Base-by-base conservation (phyloP, 2,329 filamentous ascomycete species). In the Pyrenophora graminea region DNA sequence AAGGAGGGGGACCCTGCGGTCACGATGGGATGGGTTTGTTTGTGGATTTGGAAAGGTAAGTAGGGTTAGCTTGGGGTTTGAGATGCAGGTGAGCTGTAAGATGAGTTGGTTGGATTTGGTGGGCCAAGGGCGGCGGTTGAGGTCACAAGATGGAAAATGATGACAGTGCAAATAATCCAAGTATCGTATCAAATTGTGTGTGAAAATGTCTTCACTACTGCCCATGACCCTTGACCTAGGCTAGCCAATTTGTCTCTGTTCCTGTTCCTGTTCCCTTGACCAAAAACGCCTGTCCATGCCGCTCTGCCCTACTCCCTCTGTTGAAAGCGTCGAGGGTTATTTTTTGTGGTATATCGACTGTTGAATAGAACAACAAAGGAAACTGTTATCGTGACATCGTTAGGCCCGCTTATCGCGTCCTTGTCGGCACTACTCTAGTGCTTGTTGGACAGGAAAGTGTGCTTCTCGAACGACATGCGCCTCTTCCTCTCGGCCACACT, bases 371-470 rank as follows among this genome's bases (percentile, higher is more conserved):
- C 43, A 21, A 51, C 9, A 15, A 58, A 61, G 40, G 44, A 54
- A 61, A 57, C 51, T 50, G 45, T 57, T 9, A 55, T 64, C 59
- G 43, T 62, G 21, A 58, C 48, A 19, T 64, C 62, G 51, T 67
- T 48, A 58, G 48, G 49, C 49, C 49, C 30, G 31, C 39, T 18
- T 25, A 25, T 25, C 23, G 18, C 17, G 32, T 23, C 23, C 10
- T 18, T 13, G 36, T 18, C 15, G 34, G 15, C 33, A 5, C 30
- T 12, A 19, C 5, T 10, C 38, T 64, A 72, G 59, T 58, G 50
- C 57, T 56, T 63, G 64, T 72, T 72, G 52, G 64, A 68, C 42
- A 72, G 47, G 58, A 72, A 72, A 40, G 54, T 53, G 48, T 56
- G 55, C 41, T 58, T 59, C 44, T 62, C 52, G 4, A 55, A 55